Percentiles rank a stretch among this genome's conserved stretches.
These are phyloP conservation scores for Candida cerambycidarum DNA, from an alignment of 805 yeast genomes.

Conservation along the genomic window DNA sequence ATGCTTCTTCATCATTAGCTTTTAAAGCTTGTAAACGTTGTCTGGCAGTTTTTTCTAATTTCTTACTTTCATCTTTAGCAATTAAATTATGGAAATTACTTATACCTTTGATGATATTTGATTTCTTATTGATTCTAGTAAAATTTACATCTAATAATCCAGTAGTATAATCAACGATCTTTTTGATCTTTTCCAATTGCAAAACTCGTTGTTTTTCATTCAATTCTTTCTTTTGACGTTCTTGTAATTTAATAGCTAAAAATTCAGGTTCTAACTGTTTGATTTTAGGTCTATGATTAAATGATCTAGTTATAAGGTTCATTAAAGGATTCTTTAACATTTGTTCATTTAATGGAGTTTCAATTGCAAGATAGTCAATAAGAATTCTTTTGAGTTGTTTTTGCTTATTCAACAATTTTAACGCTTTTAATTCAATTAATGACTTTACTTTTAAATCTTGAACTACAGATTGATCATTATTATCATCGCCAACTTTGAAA, in stretches of 20 bases:
- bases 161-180: conserved; percentile 28
- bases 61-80: conserved; percentile 75
- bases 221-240: conserved; percentile 62
- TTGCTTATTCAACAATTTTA: conserved; percentile 66
- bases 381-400: conserved; percentile 65
- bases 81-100: conserved; percentile 52
- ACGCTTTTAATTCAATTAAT: conserved; percentile 66
- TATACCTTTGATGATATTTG: conserved; percentile 34
- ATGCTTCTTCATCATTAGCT: conserved; percentile 87
- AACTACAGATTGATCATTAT: conserved; percentile 29
- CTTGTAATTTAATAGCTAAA: conserved; percentile 73
- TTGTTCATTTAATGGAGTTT: conserved; percentile 52
- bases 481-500: conserved; percentile 22
- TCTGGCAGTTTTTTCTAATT: conserved; percentile 77
- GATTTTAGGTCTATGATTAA: conserved; percentile 65
- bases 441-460: conserved; percentile 67
- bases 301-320: conserved; percentile 66
- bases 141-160: conserved; percentile 21
- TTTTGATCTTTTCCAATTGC: conserved; percentile 49
- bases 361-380: conserved; percentile 51
- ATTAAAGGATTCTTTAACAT: conserved; percentile 55
- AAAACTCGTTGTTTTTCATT: conserved; percentile 47
- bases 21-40: conserved; percentile 85
- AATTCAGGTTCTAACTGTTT: conserved; percentile 73
- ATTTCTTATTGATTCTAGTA: conserved; percentile 25